Percentiles rank a stretch among this genome's conserved stretches.
phyloP scores from a whole-genome alignment of 768 basidiomycete species.

The Tephrocybe sp. region DNA sequence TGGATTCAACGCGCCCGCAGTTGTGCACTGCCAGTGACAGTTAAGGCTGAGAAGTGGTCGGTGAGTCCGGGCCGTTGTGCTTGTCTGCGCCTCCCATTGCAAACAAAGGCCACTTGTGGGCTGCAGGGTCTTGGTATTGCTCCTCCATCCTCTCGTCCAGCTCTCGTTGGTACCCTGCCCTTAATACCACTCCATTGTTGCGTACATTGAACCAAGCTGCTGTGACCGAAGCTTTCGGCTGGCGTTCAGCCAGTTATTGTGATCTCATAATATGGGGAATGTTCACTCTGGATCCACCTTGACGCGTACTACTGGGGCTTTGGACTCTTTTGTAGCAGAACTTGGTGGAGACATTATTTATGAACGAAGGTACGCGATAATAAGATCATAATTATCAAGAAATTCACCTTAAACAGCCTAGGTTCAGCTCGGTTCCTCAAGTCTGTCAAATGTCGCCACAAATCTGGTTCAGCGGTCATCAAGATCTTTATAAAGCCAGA shows the following conservation, averaged over 20 bases:
- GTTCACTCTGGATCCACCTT: conserved; percentile 67
- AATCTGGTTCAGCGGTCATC: conserved; percentile 79
- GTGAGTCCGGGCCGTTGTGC: too few relatives aligned
- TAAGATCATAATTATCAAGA: conserved; percentile 72
- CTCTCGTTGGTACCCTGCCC: too few relatives aligned
- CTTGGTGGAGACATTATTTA: conserved; percentile 84
- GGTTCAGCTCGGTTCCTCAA: conserved; percentile 45
- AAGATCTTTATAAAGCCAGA: conserved; percentile 97
- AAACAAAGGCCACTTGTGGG: too few relatives aligned
- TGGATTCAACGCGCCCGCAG: too few relatives aligned
- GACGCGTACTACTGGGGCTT: conserved; percentile 71
- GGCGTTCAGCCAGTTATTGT: not conserved
- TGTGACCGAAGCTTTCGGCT: too few relatives aligned
- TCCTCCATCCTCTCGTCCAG: too few relatives aligned
- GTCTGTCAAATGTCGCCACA: conserved; percentile 85
- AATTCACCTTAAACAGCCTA: conserved; percentile 16
- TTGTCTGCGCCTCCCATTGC: too few relatives aligned
- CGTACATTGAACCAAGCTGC: too few relatives aligned
- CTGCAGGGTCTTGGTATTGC: too few relatives aligned
- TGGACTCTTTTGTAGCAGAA: conserved; percentile 90
- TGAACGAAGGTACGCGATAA: conserved; percentile 73
- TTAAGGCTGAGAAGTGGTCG: too few relatives aligned
- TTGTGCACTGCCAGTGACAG: too few relatives aligned
- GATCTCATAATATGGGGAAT: conserved; percentile 68
- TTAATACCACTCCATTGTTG: too few relatives aligned